Base-by-base conservation (phyloP, 306 rosid genomes). In the Vachellia collinsii region DNA sequence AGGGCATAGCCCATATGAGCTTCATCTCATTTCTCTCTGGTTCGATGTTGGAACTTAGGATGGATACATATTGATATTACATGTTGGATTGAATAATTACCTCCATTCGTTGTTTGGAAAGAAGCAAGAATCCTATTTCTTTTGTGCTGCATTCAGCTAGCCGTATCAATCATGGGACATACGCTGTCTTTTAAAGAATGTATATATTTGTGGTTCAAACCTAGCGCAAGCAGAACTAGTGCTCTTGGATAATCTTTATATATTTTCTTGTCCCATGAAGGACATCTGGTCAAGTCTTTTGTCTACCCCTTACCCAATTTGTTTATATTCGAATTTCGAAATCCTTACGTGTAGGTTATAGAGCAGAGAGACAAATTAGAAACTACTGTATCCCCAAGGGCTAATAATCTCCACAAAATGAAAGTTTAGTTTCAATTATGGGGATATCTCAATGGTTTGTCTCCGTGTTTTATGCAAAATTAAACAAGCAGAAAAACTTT, bases 41-140 rank as follows among this genome's bases (percentile, higher is more conserved):
- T 11, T 62, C 29, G 25, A 19, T 54, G 23, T 54, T 54, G 61
- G 25, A 54, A 54, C 25, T 17, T 39, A 5, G 29, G 50, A 67
- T 67, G n/a, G 48, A 17, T 38, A 0, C 46, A 42, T 42, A 8
- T 42, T 67, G 19, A 36, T 13, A 73, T 29, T 70, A 61, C 44
- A 61, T 83, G n/a, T n/a, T n/a, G n/a, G n/a, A n/a, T 78, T 75
- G 72, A 68, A 50, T 41, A 11, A 61, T 11, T 68, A 11, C 53
- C 5, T 41, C 16, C 72, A 37, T 81, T 78, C 17, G 8, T n/a
- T 54, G 29, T 54, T 54, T 20, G 12, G 29, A 54, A 19, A 54
- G 62, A 54, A 54, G 29, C 62, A n/a, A 20, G 3, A 54, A 54
- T n/a, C n/a, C 62, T 54, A 7, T 53, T 3, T 54, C 29, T 54